Evolutionary conservation across 176 grass and related monocot species (phyloP).

Genomic region (Areca catechu): DNA sequence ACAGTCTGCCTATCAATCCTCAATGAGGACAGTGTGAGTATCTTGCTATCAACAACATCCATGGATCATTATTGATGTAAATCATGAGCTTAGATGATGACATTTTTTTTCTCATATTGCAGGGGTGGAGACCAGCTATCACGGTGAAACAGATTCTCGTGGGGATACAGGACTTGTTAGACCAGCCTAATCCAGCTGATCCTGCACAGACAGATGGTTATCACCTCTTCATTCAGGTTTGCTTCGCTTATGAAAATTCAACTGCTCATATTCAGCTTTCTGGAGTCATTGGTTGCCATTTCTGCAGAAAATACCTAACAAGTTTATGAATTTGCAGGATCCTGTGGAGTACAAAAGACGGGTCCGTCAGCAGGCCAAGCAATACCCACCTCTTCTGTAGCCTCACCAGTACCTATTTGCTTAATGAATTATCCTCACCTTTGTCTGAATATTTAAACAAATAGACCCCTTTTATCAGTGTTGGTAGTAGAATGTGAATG

Average conservation of each 20-base stretch:
- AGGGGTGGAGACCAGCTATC: slow-evolving; percentile 83
- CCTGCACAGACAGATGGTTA: slow-evolving; percentile 48
- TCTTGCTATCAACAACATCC: no score
- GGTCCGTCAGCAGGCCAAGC: slow-evolving; percentile 53
- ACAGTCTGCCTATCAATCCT: slow-evolving; percentile 77
- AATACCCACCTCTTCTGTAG: slow-evolving; percentile 48
- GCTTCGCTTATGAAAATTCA: neutral
- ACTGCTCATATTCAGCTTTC: no score
- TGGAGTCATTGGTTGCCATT: no score
- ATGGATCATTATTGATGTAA: no score
- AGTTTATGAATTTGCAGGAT: slow-evolving; percentile 31
- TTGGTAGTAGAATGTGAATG: no score
- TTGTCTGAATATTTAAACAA: no score
- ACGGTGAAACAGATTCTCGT: slow-evolving; percentile 77
- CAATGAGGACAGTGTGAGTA: slow-evolving; percentile 39
- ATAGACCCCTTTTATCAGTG: no score
- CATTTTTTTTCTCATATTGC: neutral
- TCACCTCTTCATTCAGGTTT: slow-evolving; percentile 55
- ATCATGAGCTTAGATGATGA: neutral
- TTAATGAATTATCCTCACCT: no score
- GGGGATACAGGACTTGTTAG: slow-evolving; percentile 78
- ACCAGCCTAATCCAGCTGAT: slow-evolving; percentile 56
- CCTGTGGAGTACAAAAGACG: slow-evolving; percentile 35
- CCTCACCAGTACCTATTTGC: neutral
- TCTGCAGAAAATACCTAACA: no score